Base-by-base conservation (phyloP, 208 protist genomes). In the Tetramitus jugosus region DNA sequence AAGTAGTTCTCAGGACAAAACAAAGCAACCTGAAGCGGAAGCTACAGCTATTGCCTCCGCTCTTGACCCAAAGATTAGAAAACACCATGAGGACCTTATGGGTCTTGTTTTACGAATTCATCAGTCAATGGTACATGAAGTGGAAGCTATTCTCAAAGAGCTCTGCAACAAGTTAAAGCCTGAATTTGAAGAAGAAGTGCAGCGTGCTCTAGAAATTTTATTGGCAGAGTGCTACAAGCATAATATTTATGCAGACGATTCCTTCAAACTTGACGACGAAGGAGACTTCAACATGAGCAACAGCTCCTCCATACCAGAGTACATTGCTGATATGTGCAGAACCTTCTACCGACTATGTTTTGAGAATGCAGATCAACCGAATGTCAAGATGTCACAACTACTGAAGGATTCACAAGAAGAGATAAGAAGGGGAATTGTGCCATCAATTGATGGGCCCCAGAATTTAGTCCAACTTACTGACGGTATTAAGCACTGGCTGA, bases 151-250 rank as follows among this genome's bases (percentile, higher is more conserved):
- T 7, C 53, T 61, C 2, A 77, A 77, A 52, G 74, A 77, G 3
- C 37, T 77, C 8, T 52, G 67, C 2, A 39, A 42, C 4, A 67
- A 53, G n/a, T 61, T 56, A 4, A 77, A 61, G 23, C 43, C 74
- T 23, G 74, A 77, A 42, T 1, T 3, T 23, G 74, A 77, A 33
- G 74, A 77, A 61, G 74, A 77, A 42, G 46, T 77, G 7, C 13
- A 3, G 4, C 45, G 43, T 56, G 7, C 46, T 39, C 20, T 77
- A 6, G 46, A 56, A 69, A 31, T 56, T n/a, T 46, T 74, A n/a
- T 35, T 74, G 8, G n/a, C 33, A n/a, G 10, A 35, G 6, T 43
- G 35, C 8, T 74, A 56, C 37, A 14, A 33, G 37, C 53, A 46
- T 74, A 74, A 74, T 23, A 74, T 74, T 53, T 74, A 74, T 35